These are phyloP conservation scores for Carex littledalei DNA, from an alignment of 176 grass and related monocot genomes.

Conservation along the genomic window DNA sequence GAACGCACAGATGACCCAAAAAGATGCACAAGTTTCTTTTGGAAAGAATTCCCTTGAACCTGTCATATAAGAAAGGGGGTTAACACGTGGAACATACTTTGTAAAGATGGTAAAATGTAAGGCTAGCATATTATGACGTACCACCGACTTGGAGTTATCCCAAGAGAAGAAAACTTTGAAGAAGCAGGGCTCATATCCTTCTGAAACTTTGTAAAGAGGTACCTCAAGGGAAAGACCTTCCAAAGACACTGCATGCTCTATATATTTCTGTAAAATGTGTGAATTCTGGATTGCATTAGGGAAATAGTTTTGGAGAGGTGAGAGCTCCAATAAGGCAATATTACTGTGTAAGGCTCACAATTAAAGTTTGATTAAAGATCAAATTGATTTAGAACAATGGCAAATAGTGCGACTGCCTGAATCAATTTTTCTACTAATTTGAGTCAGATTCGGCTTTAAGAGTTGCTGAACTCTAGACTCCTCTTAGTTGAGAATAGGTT, in stretches of 20 bases:
- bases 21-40: slow-evolving; percentile 85
- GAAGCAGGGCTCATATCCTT: slow-evolving; percentile 88
- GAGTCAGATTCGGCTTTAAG: neutral
- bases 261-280: slow-evolving; percentile 59
- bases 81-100: neutral
- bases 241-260: slow-evolving; percentile 70
- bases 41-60: slow-evolving; percentile 92
- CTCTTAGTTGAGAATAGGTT: slow-evolving; percentile 6
- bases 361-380: neutral
- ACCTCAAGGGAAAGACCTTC: slow-evolving; percentile 66
- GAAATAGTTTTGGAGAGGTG: neutral
- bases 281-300: neutral
- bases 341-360: neutral
- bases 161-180: slow-evolving; percentile 94
- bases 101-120: neutral
- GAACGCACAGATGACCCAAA: slow-evolving; percentile 61
- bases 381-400: neutral
- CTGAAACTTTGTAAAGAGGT: slow-evolving; percentile 79
- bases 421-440: neutral
- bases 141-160: slow-evolving; percentile 74
- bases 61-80: slow-evolving; percentile 31
- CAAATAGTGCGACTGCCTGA: neutral
- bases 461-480: neutral
- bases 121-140: slow-evolving; percentile 22
- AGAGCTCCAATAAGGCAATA: neutral